Conservation (phyloP, 2,329 filamentous ascomycete species). For the Xylaria sp. region DNA sequence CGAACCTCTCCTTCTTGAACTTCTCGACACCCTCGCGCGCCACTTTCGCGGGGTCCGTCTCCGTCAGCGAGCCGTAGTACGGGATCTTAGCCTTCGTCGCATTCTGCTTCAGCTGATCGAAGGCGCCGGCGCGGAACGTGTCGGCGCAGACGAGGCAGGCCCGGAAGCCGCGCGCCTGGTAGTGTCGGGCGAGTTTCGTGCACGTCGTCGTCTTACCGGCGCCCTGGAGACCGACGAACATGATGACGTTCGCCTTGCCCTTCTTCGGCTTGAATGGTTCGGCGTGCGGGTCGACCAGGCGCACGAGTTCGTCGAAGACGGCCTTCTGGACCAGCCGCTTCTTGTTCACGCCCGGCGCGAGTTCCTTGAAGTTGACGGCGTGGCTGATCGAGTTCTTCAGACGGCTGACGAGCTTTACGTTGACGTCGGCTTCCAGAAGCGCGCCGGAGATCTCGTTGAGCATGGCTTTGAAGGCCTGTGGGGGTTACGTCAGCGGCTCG, state of each 20-base stretch:
- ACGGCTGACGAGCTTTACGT: conserved; percentile 84
- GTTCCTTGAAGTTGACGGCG: conserved; percentile 89
- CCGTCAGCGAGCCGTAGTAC: conserved; percentile 93
- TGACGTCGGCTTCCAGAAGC: conserved; percentile 94
- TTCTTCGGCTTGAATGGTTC: conserved; percentile 97
- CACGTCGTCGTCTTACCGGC: conserved; percentile 97
- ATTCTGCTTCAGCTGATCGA: conserved; percentile 98
- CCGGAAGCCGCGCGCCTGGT: conserved; percentile 88
- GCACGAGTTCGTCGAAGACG: conserved; percentile 94
- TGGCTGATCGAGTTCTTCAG: conserved; percentile 89
- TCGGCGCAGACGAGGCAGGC: conserved; percentile 93
- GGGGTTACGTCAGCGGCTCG: conserved; percentile 33
- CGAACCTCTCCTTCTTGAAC: conserved; percentile 98
- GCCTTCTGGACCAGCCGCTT: conserved; percentile 97
- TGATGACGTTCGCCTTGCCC: conserved; percentile 92
- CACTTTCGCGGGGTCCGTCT: conserved; percentile 91
- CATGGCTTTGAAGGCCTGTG: conserved; percentile 90
- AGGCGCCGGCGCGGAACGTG: conserved; percentile 96
- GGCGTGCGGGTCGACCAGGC: conserved; percentile 90
- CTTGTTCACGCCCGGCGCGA: conserved; percentile 90
- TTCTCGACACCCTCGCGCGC: conserved; percentile 95
- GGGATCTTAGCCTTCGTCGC: conserved; percentile 98
- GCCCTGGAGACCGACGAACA: conserved; percentile 98
- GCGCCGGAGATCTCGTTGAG: conserved; percentile 96
- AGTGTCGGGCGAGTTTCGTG: conserved; percentile 93